Evolutionary conservation across 352 stramenopile genomes (phyloP).

Genomic region (Pythium utonaiense): DNA sequence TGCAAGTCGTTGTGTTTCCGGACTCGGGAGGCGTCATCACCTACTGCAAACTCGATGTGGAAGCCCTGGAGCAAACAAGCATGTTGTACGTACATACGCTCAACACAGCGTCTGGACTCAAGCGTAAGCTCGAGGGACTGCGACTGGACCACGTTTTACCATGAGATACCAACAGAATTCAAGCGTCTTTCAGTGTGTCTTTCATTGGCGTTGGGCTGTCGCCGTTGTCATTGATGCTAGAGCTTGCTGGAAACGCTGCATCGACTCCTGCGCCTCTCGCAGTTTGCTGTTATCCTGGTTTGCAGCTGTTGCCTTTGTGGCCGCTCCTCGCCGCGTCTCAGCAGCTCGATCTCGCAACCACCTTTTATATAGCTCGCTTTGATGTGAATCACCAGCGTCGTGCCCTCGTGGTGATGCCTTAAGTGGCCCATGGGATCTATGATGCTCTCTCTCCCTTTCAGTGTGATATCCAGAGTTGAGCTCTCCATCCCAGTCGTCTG

Average conservation of each 20-base stretch:
- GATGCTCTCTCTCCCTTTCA: neutral
- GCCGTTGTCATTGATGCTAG: slow-evolving; percentile 25
- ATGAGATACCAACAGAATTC: neutral
- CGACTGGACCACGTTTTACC: slow-evolving; percentile 39
- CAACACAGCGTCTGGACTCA: slow-evolving; percentile 55
- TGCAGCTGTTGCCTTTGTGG: slow-evolving; percentile 15
- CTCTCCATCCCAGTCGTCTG: neutral
- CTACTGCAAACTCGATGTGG: slow-evolving; percentile 42
- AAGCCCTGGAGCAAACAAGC: neutral
- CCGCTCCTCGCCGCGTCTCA: neutral
- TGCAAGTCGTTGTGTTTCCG: slow-evolving; percentile 57
- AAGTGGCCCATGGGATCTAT: too few relatives aligned
- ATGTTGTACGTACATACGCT: slow-evolving; percentile 56
- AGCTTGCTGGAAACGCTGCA: slow-evolving; percentile 38
- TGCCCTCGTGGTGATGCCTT: neutral
- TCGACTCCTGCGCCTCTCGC: slow-evolving; percentile 38
- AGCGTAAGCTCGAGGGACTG: slow-evolving; percentile 52
- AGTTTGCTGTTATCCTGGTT: slow-evolving; percentile 13
- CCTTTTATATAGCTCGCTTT: slow-evolving; percentile 18
- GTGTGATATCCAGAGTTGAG: neutral
- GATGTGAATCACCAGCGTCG: neutral
- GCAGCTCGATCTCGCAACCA: slow-evolving; percentile 6
- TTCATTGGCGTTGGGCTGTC: neutral
- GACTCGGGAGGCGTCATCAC: slow-evolving; percentile 60
- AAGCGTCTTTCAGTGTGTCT: neutral